These are phyloP conservation scores for Pyrenochaeta sp. DNA, from an alignment of 2,329 filamentous ascomycete genomes.

Conservation along the genomic window DNA sequence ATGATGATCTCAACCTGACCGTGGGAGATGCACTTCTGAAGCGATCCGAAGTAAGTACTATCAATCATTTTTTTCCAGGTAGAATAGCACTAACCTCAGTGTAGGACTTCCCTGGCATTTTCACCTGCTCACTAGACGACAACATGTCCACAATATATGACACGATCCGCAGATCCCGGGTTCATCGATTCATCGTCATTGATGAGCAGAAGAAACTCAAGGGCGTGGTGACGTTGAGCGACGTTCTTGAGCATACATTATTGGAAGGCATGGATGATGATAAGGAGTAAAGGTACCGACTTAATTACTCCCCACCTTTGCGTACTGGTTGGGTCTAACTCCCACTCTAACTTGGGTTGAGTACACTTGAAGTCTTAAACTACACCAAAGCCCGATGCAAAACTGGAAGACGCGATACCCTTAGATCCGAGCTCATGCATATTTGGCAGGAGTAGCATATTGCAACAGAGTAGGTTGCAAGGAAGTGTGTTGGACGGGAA, in stretches of 20 bases:
- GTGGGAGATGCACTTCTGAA: slow-evolving; percentile 90
- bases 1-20: slow-evolving; percentile 85
- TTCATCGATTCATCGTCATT: slow-evolving; percentile 91
- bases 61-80: background rate
- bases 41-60: slow-evolving; percentile 70
- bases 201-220: slow-evolving; percentile 87
- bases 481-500: too few species aligned
- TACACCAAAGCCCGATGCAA: too few species aligned
- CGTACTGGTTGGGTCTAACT: too few species aligned
- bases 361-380: too few species aligned
- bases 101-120: slow-evolving; percentile 91
- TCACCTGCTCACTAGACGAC: slow-evolving; percentile 92
- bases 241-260: slow-evolving; percentile 94
- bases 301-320: slow-evolving; percentile 6
- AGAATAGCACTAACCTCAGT: slow-evolving; percentile 33
- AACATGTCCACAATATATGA: slow-evolving; percentile 95
- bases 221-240: slow-evolving; percentile 90
- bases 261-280: slow-evolving; percentile 73
- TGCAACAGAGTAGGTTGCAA: too few species aligned
- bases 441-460: too few species aligned
- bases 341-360: too few species aligned
- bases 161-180: slow-evolving; percentile 91
- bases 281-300: slow-evolving; percentile 17
- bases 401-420: too few species aligned
- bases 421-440: too few species aligned